A percentile compares a stretch with the other conserved stretches of the same genome.
phyloP scores from a whole-genome alignment of 805 yeast genomes.

The Jamesozyma piceae region DNA sequence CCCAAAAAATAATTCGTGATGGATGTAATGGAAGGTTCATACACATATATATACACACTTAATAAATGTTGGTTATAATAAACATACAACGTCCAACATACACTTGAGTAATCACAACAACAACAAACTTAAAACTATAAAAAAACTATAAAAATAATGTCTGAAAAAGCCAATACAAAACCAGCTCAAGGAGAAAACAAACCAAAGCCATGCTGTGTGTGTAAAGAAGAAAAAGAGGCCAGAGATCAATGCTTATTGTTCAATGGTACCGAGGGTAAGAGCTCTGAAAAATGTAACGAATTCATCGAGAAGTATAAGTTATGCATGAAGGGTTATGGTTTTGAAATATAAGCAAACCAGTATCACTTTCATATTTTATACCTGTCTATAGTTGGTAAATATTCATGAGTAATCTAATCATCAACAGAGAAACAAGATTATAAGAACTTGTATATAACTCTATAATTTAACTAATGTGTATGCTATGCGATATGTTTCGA shows the following conservation, averaged over 20 bases:
- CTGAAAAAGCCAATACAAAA: constrained; percentile 3
- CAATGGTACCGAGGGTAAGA: constrained; percentile 53
- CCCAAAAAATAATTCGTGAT: background rate
- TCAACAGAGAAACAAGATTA: background rate
- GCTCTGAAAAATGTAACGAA: constrained; percentile 57
- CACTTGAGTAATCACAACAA: too few species aligned
- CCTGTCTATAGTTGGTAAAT: background rate
- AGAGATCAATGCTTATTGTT: constrained; percentile 82
- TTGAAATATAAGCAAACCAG: constrained; percentile 30
- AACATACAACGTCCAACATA: too few species aligned
- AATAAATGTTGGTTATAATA: too few species aligned
- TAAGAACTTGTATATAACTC: background rate
- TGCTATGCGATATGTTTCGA: too few species aligned
- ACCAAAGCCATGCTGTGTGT: constrained; percentile 96
- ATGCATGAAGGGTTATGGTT: constrained; percentile 92
- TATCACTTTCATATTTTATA: background rate
- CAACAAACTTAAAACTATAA: too few species aligned
- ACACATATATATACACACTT: too few species aligned
- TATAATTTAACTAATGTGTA: background rate
- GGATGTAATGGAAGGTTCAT: too few species aligned
- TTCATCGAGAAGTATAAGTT: constrained; percentile 63
- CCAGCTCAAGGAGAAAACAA: constrained; percentile 28
- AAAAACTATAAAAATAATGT: too few species aligned
- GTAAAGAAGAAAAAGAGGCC: constrained; percentile 67
- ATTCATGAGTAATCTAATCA: too few species aligned